phyloP scores from a whole-genome alignment of 2,329 filamentous ascomycete genomes.

The Conoideocrella luteorostrata region DNA sequence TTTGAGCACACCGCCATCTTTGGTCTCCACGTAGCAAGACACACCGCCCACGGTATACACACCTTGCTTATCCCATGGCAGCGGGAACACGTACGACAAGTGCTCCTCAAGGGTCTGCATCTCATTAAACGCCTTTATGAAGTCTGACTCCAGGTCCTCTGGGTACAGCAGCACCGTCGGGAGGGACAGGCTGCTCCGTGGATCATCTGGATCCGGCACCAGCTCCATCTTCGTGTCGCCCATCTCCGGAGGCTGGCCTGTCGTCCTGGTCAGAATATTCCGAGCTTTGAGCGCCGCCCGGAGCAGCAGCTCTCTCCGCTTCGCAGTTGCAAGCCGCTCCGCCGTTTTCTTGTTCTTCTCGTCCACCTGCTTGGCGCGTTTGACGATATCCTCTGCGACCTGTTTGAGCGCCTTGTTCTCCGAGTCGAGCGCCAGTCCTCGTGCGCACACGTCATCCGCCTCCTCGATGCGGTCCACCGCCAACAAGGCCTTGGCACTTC shows the following conservation, averaged over 20 bases:
- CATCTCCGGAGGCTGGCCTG: conserved; percentile 72
- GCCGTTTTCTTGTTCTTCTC: conserved; percentile 49
- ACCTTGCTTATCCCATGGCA: conserved; percentile 72
- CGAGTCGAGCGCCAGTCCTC: conserved; percentile 67
- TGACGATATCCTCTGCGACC: conserved; percentile 57
- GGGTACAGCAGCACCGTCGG: conserved; percentile 85
- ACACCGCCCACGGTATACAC: conserved; percentile 62
- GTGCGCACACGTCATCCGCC: conserved; percentile 70
- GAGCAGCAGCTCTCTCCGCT: conserved; percentile 54
- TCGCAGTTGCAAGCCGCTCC: conserved; percentile 47
- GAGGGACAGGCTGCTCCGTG: conserved; percentile 64
- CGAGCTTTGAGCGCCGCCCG: conserved; percentile 60
- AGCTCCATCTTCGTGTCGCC: conserved; percentile 73
- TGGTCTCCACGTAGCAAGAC: conserved; percentile 87
- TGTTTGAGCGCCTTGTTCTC: conserved; percentile 59
- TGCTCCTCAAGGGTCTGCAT: conserved; percentile 69
- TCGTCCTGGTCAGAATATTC: conserved; percentile 61
- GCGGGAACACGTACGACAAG: conserved; percentile 75
- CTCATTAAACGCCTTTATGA: conserved; percentile 83
- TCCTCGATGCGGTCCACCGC: conserved; percentile 72
- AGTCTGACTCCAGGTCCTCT: conserved; percentile 73
- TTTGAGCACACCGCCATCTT: conserved; percentile 73
- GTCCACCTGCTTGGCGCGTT: conserved; percentile 48
- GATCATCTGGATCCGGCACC: conserved; percentile 65
- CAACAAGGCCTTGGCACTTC: conserved; percentile 71